Evolutionary conservation across 352 stramenopile species (phyloP), one percentile per base, ranked within the genome.

Genomic region (Thalassiosira mediterranea): DNA sequence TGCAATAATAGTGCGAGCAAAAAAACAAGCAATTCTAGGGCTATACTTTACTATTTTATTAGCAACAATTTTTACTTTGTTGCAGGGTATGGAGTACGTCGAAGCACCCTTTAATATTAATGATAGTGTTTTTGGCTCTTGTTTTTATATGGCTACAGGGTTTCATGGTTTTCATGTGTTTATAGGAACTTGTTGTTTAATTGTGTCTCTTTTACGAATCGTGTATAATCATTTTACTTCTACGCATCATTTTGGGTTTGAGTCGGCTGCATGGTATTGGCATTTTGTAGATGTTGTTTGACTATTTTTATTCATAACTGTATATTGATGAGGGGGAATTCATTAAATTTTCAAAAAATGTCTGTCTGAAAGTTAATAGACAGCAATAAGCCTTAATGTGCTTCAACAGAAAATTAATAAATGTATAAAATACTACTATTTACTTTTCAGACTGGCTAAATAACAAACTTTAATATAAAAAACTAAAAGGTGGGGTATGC

Each of bases 101-200:
- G 79, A 63, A 76, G 80, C 81, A 47, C 40, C 48, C 31, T 88
- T 88, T 83, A 88, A 73, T 54, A 88, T 88, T 46, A 78, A 75
- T 23, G 81, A 88, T 84, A 73, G 81, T 66, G 72, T 88, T 83
- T 88, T 88, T 88, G 81, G 81, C 72, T 84, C 78, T 69, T 77
- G 59, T 84, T 88, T 88, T 89, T 89, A 85, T 79, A 81, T 88
- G 57, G 57, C 71, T 57, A 88, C 75, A 60, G 78, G 78, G 11
- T 83, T 88, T 85, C 76, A 88, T 75, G 79, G 76, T 53, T 89
- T 88, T 75, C 81, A 89, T 73, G 79, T 89, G 29, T 88, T 88
- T 72, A 63, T 88, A 69, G 76, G 71, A 57, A 80, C 80, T 65
- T 80, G 63, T 77, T 88, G 62, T 76, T 80, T 88, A 67, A 61